These are phyloP conservation scores for Colletotrichum tropicale DNA, from an alignment of 2,329 filamentous ascomycete species.

Conservation along the genomic window DNA sequence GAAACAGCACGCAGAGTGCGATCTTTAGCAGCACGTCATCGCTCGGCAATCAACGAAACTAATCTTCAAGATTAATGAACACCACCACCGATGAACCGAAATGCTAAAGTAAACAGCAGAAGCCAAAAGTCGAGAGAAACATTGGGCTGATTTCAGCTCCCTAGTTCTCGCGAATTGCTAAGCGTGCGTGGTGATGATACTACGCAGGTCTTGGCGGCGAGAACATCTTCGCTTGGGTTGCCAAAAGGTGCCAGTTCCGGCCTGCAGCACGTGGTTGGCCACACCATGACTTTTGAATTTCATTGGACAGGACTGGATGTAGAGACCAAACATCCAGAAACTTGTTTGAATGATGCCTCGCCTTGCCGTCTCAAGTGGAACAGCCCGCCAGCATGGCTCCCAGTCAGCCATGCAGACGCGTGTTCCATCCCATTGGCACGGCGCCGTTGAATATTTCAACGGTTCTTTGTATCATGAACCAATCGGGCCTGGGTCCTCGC, in stretches of 20 bases:
- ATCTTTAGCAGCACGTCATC: not conserved
- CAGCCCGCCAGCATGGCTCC: not conserved
- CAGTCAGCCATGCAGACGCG: not conserved
- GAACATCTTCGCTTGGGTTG: not conserved
- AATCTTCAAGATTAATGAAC: not conserved
- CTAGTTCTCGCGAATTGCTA: not conserved
- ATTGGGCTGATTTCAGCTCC: not conserved
- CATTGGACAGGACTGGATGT: not conserved
- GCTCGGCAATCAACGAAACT: not conserved
- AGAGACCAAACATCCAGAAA: not conserved
- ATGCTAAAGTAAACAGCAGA: not conserved
- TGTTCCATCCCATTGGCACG: not conserved
- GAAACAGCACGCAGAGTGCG: not conserved
- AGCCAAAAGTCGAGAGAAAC: not conserved
- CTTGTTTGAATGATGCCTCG: not conserved
- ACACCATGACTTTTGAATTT: not conserved
- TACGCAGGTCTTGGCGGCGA: not conserved
- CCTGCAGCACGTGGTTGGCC: not conserved
- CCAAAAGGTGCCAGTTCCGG: not conserved
- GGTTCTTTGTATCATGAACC: not conserved
- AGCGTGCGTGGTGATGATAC: not conserved
- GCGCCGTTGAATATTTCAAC: not conserved
- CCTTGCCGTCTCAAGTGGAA: not conserved
- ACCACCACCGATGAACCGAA: not conserved
- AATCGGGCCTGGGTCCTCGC: not conserved